A percentile compares a stretch with the other conserved stretches of the same genome.
Conservation (phyloP, 148 eudicot genomes). For the Spergularia marina region DNA sequence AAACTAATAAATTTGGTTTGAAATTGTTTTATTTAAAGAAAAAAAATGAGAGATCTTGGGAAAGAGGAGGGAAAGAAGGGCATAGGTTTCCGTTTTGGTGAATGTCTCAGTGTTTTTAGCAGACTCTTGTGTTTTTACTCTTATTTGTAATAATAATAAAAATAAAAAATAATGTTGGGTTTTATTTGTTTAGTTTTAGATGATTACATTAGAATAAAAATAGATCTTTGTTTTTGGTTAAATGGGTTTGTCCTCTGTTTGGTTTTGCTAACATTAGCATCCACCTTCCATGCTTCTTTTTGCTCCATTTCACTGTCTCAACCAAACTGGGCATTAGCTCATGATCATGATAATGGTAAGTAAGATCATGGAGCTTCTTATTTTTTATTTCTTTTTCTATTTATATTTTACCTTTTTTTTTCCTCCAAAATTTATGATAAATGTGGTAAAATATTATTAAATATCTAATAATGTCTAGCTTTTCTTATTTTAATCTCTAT, state of each 20-base stretch:
- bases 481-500: not conserved
- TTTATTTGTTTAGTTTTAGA: slow-evolving; percentile 3
- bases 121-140: slow-evolving; percentile 22
- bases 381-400: not conserved
- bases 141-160: not conserved
- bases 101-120: slow-evolving; percentile 59
- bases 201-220: not conserved
- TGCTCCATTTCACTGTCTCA: slow-evolving; percentile 9
- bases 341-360: not conserved
- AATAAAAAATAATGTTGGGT: slow-evolving; percentile 18
- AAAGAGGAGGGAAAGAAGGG: slow-evolving; percentile 10
- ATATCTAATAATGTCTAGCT: not conserved
- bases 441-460: no score
- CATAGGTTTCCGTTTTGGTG: slow-evolving; percentile 52
- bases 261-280: slow-evolving; percentile 23
- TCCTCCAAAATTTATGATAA: no score
- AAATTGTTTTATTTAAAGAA: not conserved
- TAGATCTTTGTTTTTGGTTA: not conserved
- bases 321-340: slow-evolving; percentile 19
- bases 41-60: slow-evolving; percentile 5
- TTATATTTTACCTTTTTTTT: not conserved
- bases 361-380: not conserved
- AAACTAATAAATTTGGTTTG: not conserved
- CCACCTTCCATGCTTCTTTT: slow-evolving; percentile 1
- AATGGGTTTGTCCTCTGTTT: slow-evolving; percentile 5